phyloP scores from a whole-genome alignment of 2,329 filamentous ascomycete genomes.

The Calonectria pseudoturangicola region DNA sequence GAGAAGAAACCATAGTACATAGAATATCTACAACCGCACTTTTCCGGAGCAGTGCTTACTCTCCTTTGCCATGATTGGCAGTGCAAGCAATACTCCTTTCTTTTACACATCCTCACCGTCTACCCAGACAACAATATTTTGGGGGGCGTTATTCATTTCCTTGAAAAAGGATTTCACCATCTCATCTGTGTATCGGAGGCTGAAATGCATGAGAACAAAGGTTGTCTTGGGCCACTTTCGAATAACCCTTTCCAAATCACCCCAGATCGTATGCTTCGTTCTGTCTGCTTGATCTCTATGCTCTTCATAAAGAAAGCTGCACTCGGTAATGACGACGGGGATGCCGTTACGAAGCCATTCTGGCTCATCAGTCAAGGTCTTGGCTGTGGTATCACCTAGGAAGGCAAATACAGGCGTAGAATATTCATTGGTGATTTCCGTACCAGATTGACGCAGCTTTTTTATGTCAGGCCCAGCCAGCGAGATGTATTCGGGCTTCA shows the following conservation, averaged over 20 bases:
- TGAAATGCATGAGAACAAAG: constrained; percentile 70
- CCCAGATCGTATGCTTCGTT: constrained; percentile 69
- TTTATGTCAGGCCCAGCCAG: constrained; percentile 62
- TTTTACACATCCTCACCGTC: constrained; percentile 58
- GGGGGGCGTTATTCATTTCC: constrained; percentile 60
- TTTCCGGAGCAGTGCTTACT: too few species aligned
- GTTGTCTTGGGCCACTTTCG: constrained; percentile 64
- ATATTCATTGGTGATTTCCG: constrained; percentile 63
- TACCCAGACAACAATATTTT: constrained; percentile 69
- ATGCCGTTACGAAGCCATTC: constrained; percentile 63
- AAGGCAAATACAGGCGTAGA: constrained; percentile 67
- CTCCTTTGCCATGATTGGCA: too few species aligned
- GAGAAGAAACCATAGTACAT: too few species aligned
- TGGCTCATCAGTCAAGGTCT: constrained; percentile 62
- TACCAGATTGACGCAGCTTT: constrained; percentile 60
- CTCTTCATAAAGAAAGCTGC: constrained; percentile 67
- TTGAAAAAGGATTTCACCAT: constrained; percentile 65
- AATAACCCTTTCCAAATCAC: constrained; percentile 66
- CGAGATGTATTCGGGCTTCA: constrained; percentile 61
- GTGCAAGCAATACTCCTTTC: not conserved
- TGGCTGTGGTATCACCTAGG: constrained; percentile 67
- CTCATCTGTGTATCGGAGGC: constrained; percentile 65
- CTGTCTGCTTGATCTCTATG: constrained; percentile 65
- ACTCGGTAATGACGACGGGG: constrained; percentile 69
- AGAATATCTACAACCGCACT: too few species aligned